Percentiles rank a stretch among this genome's conserved stretches.
Evolutionary conservation across 2,329 filamentous ascomycete genomes (phyloP).

Genomic region (Phaeoacremonium minimum): DNA sequence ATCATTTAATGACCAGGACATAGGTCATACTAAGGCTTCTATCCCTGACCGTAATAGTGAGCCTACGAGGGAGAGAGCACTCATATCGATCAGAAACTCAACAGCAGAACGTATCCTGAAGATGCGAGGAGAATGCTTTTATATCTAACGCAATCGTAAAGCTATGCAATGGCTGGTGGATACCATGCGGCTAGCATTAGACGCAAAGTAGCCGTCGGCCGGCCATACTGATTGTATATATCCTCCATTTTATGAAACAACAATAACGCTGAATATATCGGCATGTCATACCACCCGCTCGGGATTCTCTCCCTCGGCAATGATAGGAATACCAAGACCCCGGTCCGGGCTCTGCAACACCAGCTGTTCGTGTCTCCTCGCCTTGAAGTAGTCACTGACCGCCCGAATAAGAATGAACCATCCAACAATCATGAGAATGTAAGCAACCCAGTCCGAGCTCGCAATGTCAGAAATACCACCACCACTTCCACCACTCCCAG

Average conservation of each 20-base stretch:
- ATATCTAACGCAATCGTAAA: too few species aligned
- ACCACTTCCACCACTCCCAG: constrained; percentile 25
- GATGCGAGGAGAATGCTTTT: too few species aligned
- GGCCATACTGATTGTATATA: constrained; percentile 1
- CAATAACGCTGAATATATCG: background rate
- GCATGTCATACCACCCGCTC: constrained; percentile 73
- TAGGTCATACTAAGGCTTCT: too few species aligned
- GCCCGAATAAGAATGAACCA: constrained; percentile 97
- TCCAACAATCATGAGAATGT: constrained; percentile 90
- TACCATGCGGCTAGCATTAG: too few species aligned
- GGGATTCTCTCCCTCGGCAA: constrained; percentile 77
- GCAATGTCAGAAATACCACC: constrained; percentile 54
- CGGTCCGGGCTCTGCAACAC: constrained; percentile 90
- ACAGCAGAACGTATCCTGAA: too few species aligned
- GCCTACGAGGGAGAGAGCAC: too few species aligned
- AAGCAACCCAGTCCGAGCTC: constrained; percentile 84
- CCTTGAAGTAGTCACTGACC: constrained; percentile 85
- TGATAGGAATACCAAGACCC: constrained; percentile 77
- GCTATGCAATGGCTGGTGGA: too few species aligned
- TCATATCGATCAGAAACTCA: too few species aligned
- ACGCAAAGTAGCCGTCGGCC: too few species aligned
- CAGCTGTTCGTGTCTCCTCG: constrained; percentile 85
- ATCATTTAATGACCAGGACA: too few species aligned
- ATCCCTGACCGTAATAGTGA: too few species aligned
- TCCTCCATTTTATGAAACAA: background rate